These are phyloP conservation scores for Pelargonium cotyledonis DNA, from an alignment of 441 rosid genomes.

Conservation along the genomic window DNA sequence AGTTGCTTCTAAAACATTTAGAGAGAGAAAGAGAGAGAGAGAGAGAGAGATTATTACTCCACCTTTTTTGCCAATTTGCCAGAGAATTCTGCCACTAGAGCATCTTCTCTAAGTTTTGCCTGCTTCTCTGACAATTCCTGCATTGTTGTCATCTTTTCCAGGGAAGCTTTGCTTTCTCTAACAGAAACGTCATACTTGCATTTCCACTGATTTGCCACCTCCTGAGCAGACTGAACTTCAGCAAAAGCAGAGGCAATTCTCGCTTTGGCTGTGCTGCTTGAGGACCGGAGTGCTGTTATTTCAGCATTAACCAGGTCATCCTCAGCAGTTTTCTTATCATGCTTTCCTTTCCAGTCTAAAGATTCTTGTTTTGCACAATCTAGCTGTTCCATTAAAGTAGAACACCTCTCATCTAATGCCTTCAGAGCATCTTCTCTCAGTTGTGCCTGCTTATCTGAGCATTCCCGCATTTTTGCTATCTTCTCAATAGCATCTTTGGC, in stretches of 20 bases:
- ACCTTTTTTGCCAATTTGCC: constrained; percentile 64
- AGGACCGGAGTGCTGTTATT: constrained; percentile 61
- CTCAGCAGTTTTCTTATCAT: constrained; percentile 72
- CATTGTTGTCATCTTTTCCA: constrained; percentile 81
- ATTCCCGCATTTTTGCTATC: constrained; percentile 78
- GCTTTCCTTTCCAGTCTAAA: constrained; percentile 22
- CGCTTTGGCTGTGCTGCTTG: constrained; percentile 89
- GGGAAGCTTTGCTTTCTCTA: constrained; percentile 79
- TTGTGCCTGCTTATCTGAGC: constrained; percentile 69
- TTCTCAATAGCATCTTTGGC: constrained; percentile 88
- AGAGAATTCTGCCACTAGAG: constrained; percentile 67
- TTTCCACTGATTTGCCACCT: constrained; percentile 89
- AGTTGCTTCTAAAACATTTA: neutral
- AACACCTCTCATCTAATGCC: constrained; percentile 20
- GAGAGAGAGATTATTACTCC: constrained; percentile 2
- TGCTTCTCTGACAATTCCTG: constrained; percentile 78
- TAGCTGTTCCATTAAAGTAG: too few relatives aligned
- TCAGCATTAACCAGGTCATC: constrained; percentile 70
- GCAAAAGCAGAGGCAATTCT: constrained; percentile 91
- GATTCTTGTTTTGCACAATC: too few relatives aligned
- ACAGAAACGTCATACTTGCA: constrained; percentile 81
- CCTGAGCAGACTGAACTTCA: constrained; percentile 76
- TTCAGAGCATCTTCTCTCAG: constrained; percentile 78
- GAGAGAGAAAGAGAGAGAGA: constrained; percentile 10
- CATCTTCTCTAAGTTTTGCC: constrained; percentile 79